Base-by-base conservation (phyloP, 78 protist genomes). In the Trichosphaerium sp. region DNA sequence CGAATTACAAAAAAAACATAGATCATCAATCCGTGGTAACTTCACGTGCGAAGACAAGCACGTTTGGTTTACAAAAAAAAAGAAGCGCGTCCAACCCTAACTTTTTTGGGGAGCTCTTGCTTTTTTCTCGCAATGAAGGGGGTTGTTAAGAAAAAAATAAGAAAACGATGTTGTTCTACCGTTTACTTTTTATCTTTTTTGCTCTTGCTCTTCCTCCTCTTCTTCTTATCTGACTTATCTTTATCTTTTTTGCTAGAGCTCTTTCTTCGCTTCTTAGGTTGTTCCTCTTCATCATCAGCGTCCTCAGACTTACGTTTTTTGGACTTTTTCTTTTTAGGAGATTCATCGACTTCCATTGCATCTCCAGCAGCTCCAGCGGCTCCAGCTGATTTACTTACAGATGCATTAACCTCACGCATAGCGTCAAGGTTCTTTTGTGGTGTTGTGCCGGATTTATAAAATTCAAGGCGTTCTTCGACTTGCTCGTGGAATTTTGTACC, bases 391-490 rank as follows among this genome's bases (percentile, higher is more conserved):
- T 32, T 31, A 23, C 23, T 38, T 5, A 3, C 23, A 29, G 23
- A 26, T 39, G 56, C 69, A 12, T 26, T 54, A 25, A 70, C 83
- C 48, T 75, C 77, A 66, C 58, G 47, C 96, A 93, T 94, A 31
- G 82, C 92, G 47, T 88, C 95, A n/a, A 84, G 23, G 66, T 89
- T 90, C 74, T 82, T 90, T 54, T 58, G 38, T 47, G 90, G 93
- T 15, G 90, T 42, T 26, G 40, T 75, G 63, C 99, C 97, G 26
- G 68, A 63, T 38, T 72, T 71, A 79, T 70, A 92, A 65, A 88
- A 92, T 37, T 59, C 61, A n/a, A 96, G 68, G 32, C 99, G 54
- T 60, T 86, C 94, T 23, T 94, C 98, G 18, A 95, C 95, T 67
- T 91, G 92, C 34, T 84, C 84, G 55, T 68, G 55, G 31, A 95